phyloP scores from a whole-genome alignment of 768 basidiomycete genomes.

The Epithele typhae region DNA sequence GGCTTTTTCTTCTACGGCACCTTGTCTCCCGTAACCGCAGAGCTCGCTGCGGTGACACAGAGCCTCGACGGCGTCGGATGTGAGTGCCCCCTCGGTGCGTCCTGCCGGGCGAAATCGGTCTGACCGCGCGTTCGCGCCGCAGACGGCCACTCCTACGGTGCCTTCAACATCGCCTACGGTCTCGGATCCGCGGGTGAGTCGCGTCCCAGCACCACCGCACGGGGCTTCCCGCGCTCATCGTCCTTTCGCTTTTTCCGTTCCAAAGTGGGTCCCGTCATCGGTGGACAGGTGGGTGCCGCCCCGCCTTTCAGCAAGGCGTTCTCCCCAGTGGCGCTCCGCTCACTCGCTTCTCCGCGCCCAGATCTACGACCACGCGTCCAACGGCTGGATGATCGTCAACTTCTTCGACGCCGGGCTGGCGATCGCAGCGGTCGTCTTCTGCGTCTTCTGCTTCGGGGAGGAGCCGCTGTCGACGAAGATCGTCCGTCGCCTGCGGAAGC shows the following conservation, averaged over 20 bases:
- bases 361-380: constrained; percentile 52
- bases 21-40: constrained; percentile 59
- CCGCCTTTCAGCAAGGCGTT: not conserved
- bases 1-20: constrained; percentile 60
- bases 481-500: not conserved
- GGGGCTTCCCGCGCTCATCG: not conserved
- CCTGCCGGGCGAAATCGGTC: constrained; percentile 1
- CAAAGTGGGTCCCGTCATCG: constrained; percentile 65
- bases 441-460: constrained; percentile 46
- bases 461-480: constrained; percentile 7
- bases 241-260: not conserved
- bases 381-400: constrained; percentile 61
- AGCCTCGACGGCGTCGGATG: constrained; percentile 64
- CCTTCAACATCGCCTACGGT: constrained; percentile 69
- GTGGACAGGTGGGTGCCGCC: constrained; percentile 49
- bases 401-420: constrained; percentile 43
- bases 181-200: constrained; percentile 55
- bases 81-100: constrained; percentile 27
- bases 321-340: not conserved
- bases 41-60: constrained; percentile 58
- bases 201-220: not conserved
- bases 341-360: constrained; percentile 20
- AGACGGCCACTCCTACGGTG: constrained; percentile 76
- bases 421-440: constrained; percentile 32
- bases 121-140: constrained; percentile 2